phyloP scores from a whole-genome alignment of 768 basidiomycete species.

The Naganishia onofrii region DNA sequence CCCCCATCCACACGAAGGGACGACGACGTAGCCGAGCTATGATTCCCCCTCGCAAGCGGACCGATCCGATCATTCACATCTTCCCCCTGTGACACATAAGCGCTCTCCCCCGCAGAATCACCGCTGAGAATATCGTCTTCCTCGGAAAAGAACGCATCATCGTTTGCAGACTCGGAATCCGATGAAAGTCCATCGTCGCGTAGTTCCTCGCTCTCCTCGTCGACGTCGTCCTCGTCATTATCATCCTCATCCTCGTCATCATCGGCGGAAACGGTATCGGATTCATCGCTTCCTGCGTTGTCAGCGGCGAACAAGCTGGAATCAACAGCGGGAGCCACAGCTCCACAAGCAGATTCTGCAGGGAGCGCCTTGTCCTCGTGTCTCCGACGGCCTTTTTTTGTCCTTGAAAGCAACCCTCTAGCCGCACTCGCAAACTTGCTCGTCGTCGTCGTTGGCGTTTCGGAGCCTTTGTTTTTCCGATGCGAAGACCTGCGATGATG shows the following conservation, averaged over 20 bases:
- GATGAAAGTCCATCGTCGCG: conserved; percentile 71
- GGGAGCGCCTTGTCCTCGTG: conserved; percentile 10
- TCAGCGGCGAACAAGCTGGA: not conserved
- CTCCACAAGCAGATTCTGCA: not conserved
- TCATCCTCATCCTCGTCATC: conserved; percentile 62
- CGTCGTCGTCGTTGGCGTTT: conserved; percentile 10
- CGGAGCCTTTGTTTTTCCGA: not conserved
- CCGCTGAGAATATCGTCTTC: conserved; percentile 35
- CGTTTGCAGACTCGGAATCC: conserved; percentile 53
- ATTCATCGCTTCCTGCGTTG: not conserved
- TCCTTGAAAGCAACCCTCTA: conserved; percentile 26
- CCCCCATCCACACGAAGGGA: not conserved
- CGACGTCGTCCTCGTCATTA: conserved; percentile 59
- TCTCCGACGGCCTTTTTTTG: conserved; percentile 29
- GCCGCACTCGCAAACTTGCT: conserved; percentile 22
- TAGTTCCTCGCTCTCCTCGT: conserved; percentile 54
- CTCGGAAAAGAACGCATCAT: conserved; percentile 45
- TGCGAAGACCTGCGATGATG: not conserved
- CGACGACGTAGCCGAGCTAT: not conserved
- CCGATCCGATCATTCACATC: conserved; percentile 4
- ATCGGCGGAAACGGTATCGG: not conserved
- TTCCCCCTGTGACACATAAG: conserved; percentile 23
- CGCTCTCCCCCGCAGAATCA: conserved; percentile 40
- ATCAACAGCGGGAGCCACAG: not conserved
- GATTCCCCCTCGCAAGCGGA: conserved; percentile 1